Base-by-base conservation (phyloP, 306 rosid genomes). In the Carpinus viminea region DNA sequence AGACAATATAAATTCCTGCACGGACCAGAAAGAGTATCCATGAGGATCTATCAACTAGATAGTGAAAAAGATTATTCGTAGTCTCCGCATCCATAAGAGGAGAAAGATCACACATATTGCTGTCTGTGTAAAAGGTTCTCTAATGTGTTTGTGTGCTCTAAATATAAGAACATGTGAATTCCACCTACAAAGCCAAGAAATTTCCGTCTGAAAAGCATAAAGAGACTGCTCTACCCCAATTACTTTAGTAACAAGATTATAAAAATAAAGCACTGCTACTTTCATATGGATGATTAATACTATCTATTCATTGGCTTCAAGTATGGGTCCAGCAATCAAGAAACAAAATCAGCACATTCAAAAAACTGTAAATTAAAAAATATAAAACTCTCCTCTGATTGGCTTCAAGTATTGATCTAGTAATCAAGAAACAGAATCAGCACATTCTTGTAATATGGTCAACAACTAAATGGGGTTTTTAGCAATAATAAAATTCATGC, bases 1-100 rank as follows among this genome's bases (percentile, higher is more conserved):
- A 52, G 81, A 90, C 46, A 77, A 74, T 47, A 88, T 56, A 64
- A 93, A 93, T 54, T 93, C 98, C 98, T 93, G 85, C 73, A 82
- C 71, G 52, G 61, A 66, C 46, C 59, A 56, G 36, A 81, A 61
- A 82, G 45, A 36, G 56, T 15, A 66, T 51, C 41, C n/a, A 56
- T 59, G 68, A 61, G 75, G 62, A 69, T 68, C 36, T 36, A 9
- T 53, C 55, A 76, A 59, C 12, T 54, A 59, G 48, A 80, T 56
- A 21, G 54, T 76, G 31, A 64, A 47, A 46, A 61, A 36, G 15
- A 45, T 8, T 18, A 17, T 41, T 17, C 41, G 3, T 66, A 41
- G 8, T 68, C 28, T 48, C 48, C 11, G 5, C 24, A 18, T 64
- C 70, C 56, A 15, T 55, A 18, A 2, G 24, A 55, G 26, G 28